Conservation (phyloP, 2,329 filamentous ascomycete genomes). For the Aspergillus niger region DNA sequence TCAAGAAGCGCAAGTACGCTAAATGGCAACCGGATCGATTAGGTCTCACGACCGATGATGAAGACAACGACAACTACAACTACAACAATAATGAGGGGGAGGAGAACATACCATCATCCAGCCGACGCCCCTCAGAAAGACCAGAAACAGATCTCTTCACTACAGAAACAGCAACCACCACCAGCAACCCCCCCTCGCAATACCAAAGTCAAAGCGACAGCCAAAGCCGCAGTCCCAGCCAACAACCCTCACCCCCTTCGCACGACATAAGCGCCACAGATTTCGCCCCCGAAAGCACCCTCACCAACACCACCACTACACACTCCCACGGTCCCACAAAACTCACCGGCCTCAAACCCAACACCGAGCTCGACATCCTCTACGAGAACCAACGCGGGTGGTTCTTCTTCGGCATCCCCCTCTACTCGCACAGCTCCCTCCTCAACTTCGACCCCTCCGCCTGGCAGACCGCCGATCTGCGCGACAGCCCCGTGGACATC, state of each 20-base stretch:
- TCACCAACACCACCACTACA: conserved; percentile 1
- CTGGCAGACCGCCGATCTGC: conserved; percentile 73
- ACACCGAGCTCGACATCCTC: conserved; percentile 73
- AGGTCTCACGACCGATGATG: conserved; percentile 41
- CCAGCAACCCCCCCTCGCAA: not conserved
- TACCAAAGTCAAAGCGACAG: too few relatives aligned
- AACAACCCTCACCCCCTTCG: not conserved
- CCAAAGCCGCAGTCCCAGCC: not conserved
- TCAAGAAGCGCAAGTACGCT: conserved; percentile 48
- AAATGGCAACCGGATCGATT: conserved; percentile 60
- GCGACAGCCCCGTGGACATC: conserved; percentile 67
- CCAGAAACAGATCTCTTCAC: conserved; percentile 11
- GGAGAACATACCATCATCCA: not conserved
- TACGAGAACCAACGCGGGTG: conserved; percentile 95
- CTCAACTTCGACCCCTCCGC: conserved; percentile 81
- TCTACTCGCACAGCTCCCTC: conserved; percentile 86
- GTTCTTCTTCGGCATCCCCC: conserved; percentile 82
- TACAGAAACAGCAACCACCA: not conserved
- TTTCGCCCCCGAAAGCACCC: conserved; percentile 9
- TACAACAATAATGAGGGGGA: conserved; percentile 10
- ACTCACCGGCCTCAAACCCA: conserved; percentile 26
- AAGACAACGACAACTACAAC: conserved; percentile 20
- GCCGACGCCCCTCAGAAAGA: conserved; percentile 11
- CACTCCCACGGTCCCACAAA: conserved; percentile 6
- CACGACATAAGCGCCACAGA: conserved; percentile 20